phyloP scores from a whole-genome alignment of 805 yeast genomes.

The Wickerhamomyces chaumierensis region DNA sequence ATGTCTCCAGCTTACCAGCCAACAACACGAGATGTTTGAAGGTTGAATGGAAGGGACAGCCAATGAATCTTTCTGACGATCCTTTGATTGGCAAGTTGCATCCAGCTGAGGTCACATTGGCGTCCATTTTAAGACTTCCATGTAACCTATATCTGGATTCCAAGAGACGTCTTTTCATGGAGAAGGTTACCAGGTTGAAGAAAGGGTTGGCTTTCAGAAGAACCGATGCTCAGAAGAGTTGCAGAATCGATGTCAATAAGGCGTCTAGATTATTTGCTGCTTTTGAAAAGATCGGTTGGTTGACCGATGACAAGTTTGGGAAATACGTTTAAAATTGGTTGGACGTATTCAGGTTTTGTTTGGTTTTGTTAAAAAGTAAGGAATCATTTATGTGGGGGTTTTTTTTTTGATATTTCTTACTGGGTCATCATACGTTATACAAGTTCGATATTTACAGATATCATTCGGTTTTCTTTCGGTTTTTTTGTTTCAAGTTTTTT shows the following conservation, averaged over 20 bases:
- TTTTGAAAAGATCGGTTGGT: conserved; percentile 93
- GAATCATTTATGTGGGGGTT: too few species aligned
- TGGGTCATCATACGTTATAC: too few species aligned
- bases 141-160: conserved; percentile 74
- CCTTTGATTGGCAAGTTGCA: conserved; percentile 66
- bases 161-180: conserved; percentile 77
- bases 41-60: conserved; percentile 97
- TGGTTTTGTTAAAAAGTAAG: too few species aligned
- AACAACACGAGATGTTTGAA: conserved; percentile 60
- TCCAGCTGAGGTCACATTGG: conserved; percentile 83
- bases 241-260: conserved; percentile 93
- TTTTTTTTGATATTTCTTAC: too few species aligned
- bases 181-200: conserved; percentile 71
- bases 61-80: conserved; percentile 79
- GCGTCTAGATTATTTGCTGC: conserved; percentile 90
- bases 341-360: too few species aligned
- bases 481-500: too few species aligned
- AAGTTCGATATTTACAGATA: too few species aligned
- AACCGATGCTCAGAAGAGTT: conserved; percentile 97
- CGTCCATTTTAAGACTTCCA: conserved; percentile 83
- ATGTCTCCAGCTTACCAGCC: conserved; percentile 47
- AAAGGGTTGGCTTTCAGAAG: conserved; percentile 81
- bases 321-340: conserved; percentile 24
- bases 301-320: conserved; percentile 61
- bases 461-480: too few species aligned